phyloP scores from a whole-genome alignment of 768 basidiomycete genomes.

The Amanita subjunquillea region DNA sequence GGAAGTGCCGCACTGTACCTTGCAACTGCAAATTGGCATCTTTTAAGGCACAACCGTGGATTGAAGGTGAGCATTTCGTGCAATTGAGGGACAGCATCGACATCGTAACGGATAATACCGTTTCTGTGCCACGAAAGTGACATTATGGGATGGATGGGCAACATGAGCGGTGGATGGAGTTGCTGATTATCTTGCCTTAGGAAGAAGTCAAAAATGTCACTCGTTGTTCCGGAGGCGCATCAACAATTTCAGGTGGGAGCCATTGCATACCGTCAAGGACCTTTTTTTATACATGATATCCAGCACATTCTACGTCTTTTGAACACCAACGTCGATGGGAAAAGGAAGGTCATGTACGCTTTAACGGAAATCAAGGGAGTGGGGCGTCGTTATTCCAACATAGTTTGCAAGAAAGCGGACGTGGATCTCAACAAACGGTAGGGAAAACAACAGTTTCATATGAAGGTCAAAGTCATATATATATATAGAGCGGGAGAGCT shows the following conservation, averaged over 20 bases:
- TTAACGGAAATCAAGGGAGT: slow-evolving; percentile 99
- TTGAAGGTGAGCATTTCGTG: neutral
- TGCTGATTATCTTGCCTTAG: slow-evolving; percentile 8
- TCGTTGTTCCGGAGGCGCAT: slow-evolving; percentile 92
- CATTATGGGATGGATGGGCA: slow-evolving; percentile 11
- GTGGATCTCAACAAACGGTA: slow-evolving; percentile 98
- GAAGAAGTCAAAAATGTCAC: slow-evolving; percentile 60
- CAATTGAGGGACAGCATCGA: neutral
- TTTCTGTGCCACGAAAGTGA: neutral
- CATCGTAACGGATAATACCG: neutral
- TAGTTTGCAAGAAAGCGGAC: slow-evolving; percentile 99
- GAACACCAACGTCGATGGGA: slow-evolving; percentile 99
- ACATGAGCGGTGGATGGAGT: slow-evolving; percentile 7
- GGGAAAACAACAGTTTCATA: slow-evolving; percentile 12
- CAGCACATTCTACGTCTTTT: slow-evolving; percentile 98
- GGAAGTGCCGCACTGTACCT: neutral
- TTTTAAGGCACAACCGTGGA: neutral
- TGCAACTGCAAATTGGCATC: neutral
- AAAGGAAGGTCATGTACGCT: slow-evolving; percentile 99
- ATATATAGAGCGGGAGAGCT: slow-evolving; percentile 85
- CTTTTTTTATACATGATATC: neutral
- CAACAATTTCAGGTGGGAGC: slow-evolving; percentile 80
- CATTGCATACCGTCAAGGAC: slow-evolving; percentile 8
- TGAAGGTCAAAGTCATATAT: neutral
- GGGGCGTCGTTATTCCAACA: slow-evolving; percentile 94